Percentiles rank a stretch among this genome's conserved stretches.
phyloP scores from a whole-genome alignment of 2,329 filamentous ascomycete genomes.

The Fusarium tricinctum region DNA sequence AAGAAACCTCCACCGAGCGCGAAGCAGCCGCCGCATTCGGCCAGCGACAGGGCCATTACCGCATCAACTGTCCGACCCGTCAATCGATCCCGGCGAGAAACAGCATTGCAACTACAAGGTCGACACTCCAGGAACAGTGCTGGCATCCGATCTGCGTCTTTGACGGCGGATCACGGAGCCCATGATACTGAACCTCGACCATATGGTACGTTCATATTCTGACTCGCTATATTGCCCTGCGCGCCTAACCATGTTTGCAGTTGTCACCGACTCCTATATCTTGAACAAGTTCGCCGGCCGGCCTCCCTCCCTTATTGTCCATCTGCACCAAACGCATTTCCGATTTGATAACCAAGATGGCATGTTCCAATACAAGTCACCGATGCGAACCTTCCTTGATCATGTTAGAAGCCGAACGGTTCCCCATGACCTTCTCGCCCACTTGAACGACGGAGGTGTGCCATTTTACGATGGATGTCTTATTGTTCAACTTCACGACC shows the following conservation, averaged over 20 bases:
- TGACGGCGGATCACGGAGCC: slow-evolving; percentile 59
- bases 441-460: slow-evolving; percentile 78
- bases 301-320: slow-evolving; percentile 86
- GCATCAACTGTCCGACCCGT: slow-evolving; percentile 63
- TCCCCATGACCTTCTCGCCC: slow-evolving; percentile 88
- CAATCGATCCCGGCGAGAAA: slow-evolving; percentile 73
- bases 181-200: slow-evolving; percentile 63
- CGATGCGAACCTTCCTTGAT: slow-evolving; percentile 85
- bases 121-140: slow-evolving; percentile 66
- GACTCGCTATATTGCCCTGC: neutral
- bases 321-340: slow-evolving; percentile 88
- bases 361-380: slow-evolving; percentile 91
- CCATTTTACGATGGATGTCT: slow-evolving; percentile 94
- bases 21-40: slow-evolving; percentile 56
- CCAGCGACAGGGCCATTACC: slow-evolving; percentile 56
- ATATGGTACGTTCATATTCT: slow-evolving; percentile 59
- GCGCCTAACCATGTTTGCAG: slow-evolving; percentile 60
- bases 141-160: slow-evolving; percentile 64
- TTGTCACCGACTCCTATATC: slow-evolving; percentile 81
- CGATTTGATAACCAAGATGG: slow-evolving; percentile 94
- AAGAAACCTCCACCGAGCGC: slow-evolving; percentile 66
- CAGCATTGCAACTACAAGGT: slow-evolving; percentile 59
- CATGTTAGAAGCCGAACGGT: slow-evolving; percentile 83
- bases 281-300: slow-evolving; percentile 83
- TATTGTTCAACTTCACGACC: slow-evolving; percentile 94